phyloP scores from a whole-genome alignment of 106 monocot genomes.

The Acanthochlamys bracteata region DNA sequence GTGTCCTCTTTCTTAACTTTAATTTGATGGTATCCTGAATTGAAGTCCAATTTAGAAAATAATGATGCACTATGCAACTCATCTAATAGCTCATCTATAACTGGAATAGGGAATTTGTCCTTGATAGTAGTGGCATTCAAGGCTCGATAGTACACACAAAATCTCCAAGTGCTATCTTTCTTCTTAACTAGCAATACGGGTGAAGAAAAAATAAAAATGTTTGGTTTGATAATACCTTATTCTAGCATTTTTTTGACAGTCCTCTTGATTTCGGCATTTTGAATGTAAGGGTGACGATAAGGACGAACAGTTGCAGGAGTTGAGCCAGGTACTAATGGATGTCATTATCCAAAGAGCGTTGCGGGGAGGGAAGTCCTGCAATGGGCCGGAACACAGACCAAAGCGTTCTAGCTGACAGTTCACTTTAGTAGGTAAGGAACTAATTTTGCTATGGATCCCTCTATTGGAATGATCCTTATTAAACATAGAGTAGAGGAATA shows the following conservation, averaged over 20 bases:
- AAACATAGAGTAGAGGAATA: too few relatives aligned
- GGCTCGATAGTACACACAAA: constrained; percentile 2
- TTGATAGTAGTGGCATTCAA: constrained; percentile 2
- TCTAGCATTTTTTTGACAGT: not conserved
- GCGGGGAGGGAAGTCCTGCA: too few relatives aligned
- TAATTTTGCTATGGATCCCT: too few relatives aligned
- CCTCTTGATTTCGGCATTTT: constrained; percentile 3
- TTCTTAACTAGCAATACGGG: constrained; percentile 6
- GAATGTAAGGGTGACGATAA: not conserved
- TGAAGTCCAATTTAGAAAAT: constrained; percentile 14
- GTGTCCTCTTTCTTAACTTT: not conserved
- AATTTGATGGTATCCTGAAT: constrained; percentile 12
- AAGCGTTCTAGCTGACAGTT: too few relatives aligned
- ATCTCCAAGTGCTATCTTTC: constrained; percentile 1
- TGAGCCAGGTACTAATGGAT: not conserved
- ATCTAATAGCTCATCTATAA: constrained; percentile 12
- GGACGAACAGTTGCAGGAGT: not conserved
- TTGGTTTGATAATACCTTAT: not conserved
- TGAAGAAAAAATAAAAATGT: not conserved
- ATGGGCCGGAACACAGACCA: too few relatives aligned
- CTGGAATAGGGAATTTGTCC: constrained; percentile 13
- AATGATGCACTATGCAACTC: not conserved
- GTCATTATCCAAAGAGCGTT: too few relatives aligned
- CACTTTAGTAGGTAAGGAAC: too few relatives aligned
- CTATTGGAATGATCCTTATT: too few relatives aligned